Base-by-base conservation (phyloP, 1,284 basidiomycete genomes). In the Thecaphora frezii region DNA sequence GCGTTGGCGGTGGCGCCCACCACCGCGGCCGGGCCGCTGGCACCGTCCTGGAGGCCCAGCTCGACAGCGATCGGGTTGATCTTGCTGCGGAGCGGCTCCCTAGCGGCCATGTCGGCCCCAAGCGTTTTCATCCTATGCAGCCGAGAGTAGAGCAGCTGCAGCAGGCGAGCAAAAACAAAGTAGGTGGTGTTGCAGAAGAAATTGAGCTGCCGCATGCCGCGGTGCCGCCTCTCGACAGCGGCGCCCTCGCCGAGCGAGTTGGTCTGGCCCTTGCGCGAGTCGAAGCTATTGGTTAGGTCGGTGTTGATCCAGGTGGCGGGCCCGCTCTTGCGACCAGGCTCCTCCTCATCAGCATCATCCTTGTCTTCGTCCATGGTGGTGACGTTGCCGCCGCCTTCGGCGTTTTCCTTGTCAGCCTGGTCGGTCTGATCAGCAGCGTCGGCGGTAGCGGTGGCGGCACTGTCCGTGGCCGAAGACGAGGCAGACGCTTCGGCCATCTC, bases 121-220 rank as follows among this genome's bases (percentile, higher is more conserved):
- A 47, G 88, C 81, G 39, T 82, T 82, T 81, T 96, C 83, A 93
- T 91, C 22, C 86, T 81, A 33, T 84, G 80, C 46, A 98, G 82
- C n/a, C 94, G 88, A 12, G 88, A 86, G 79, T 94, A 96, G 16
- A 97, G 81, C 37, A 93, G 82, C 89, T 97, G 74, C 42, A 63
- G 79, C 49, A 97, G 82, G 45, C 94, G 87, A 69, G 97, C 79
- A 57, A 97, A 81, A 19, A 90, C 89, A 81, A 97, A 98, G 79
- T 93, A 91, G 40, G 91, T 89, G 55, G 90, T 92, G 81, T 97
- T 94, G 68, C 87, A 86, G 81, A 96, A 97, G 81, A 97, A 91
- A 33, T 83, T 84, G 58, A 80, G 81, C 21, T 79, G 62, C 3
- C 53, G 48, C 69, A 46, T 46, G 65, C 64, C 40, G 48, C 39